Conservation (phyloP, 441 rosid species). For the Adansonia rubrostipa region DNA sequence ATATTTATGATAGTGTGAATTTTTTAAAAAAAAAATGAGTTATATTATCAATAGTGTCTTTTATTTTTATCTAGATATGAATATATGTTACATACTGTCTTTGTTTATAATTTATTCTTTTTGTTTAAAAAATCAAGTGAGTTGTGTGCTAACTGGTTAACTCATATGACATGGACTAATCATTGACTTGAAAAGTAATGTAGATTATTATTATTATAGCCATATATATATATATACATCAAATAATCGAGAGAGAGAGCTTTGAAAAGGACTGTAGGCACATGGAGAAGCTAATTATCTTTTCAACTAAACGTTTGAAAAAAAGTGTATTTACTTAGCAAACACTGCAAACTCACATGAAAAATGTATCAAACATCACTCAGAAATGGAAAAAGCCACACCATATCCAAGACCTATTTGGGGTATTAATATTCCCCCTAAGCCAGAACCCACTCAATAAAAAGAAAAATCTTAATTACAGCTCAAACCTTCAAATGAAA, state of each 20-base stretch:
- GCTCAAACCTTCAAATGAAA: slow-evolving; percentile 24
- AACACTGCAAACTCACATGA: slow-evolving; percentile 31
- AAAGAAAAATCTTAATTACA: slow-evolving; percentile 15
- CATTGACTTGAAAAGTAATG: not conserved
- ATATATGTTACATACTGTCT: not conserved
- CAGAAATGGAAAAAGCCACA: slow-evolving; percentile 15
- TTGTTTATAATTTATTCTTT: not conserved
- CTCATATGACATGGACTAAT: slow-evolving; percentile 1
- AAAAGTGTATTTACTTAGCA: slow-evolving; percentile 20
- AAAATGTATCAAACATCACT: slow-evolving; percentile 21
- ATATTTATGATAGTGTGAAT: too few relatives aligned
- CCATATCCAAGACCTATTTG: slow-evolving; percentile 31
- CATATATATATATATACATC: not conserved
- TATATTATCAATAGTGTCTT: too few relatives aligned
- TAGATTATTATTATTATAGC: not conserved
- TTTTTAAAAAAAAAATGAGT: too few relatives aligned
- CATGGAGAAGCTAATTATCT: slow-evolving; percentile 29
- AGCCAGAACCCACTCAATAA: not conserved
- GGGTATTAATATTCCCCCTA: slow-evolving; percentile 32
- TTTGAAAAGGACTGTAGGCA: slow-evolving; percentile 26
- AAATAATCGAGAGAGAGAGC: not conserved
- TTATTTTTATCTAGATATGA: too few relatives aligned
- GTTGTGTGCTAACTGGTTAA: not conserved
- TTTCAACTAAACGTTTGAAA: slow-evolving; percentile 20
- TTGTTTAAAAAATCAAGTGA: not conserved